Conservation (phyloP, 1,139 yeast species). For the Candida dubliniensis region DNA sequence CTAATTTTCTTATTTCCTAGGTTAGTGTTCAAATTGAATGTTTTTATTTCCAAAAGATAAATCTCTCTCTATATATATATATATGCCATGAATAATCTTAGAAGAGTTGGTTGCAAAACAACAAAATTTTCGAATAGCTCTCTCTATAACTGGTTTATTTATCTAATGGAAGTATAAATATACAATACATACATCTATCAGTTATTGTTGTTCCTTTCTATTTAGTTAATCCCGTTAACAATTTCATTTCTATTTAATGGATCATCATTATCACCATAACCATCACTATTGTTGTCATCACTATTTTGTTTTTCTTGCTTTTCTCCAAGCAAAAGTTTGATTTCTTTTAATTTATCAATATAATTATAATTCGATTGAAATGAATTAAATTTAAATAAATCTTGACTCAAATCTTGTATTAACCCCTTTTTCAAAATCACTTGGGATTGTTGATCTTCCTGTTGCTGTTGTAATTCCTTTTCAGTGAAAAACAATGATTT, state of each 20-base stretch:
- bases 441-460: constrained; percentile 3
- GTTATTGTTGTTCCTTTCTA: no score
- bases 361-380: constrained; percentile 12
- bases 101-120: no score
- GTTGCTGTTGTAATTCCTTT: neutral
- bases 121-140: no score
- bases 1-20: no score
- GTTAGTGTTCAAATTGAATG: no score
- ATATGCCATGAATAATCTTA: no score
- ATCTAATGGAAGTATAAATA: no score
- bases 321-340: neutral
- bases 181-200: no score
- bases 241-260: constrained; percentile 2
- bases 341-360: constrained; percentile 5
- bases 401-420: constrained; percentile 14
- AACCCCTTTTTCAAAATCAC: constrained; percentile 8
- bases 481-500: constrained; percentile 14
- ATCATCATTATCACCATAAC: neutral
- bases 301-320: neutral
- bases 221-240: neutral
- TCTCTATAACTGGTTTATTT: no score
- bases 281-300: neutral
- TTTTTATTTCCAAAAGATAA: no score
- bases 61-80: no score
- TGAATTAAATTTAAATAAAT: constrained; percentile 18